Evolutionary conservation across 768 basidiomycete species (phyloP).

Genomic region (Fomitopsis serialis): DNA sequence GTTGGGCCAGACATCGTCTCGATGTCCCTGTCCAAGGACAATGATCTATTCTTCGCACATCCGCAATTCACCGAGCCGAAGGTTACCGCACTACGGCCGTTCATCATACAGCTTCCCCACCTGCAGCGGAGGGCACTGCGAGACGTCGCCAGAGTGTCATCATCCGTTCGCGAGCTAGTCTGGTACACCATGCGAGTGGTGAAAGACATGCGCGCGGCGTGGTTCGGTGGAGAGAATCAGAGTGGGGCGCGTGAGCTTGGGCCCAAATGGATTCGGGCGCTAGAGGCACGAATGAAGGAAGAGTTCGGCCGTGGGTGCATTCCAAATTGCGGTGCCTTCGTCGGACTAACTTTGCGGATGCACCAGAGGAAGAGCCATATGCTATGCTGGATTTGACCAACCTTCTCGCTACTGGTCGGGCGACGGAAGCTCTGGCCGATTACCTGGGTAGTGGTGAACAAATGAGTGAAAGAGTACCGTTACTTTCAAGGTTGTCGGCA

Average conservation of each 20-base stretch:
- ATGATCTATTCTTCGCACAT: conserved; percentile 40
- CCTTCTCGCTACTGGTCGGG: conserved; percentile 64
- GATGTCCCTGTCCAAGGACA: conserved; percentile 41
- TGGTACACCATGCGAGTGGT: conserved; percentile 69
- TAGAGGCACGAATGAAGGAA: conserved; percentile 60
- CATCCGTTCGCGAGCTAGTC: conserved; percentile 61
- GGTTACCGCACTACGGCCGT: conserved; percentile 35
- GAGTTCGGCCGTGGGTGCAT: conserved; percentile 54
- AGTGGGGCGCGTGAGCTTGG: conserved; percentile 71
- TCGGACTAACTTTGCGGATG: not conserved
- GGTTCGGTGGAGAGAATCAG: conserved; percentile 66
- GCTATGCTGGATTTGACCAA: conserved; percentile 67
- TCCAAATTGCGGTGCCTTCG: conserved; percentile 1
- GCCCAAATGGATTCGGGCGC: conserved; percentile 60
- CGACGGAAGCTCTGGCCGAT: conserved; percentile 67
- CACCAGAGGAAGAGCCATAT: conserved; percentile 51
- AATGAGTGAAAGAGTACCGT: conserved; percentile 73
- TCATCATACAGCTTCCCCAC: conserved; percentile 48
- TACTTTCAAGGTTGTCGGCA: not conserved
- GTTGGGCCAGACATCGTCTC: conserved; percentile 27
- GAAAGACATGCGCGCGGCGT: conserved; percentile 65
- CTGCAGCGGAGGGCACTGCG: conserved; percentile 51
- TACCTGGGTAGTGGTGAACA: conserved; percentile 75
- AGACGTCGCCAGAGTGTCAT: conserved; percentile 67
- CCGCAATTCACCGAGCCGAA: conserved; percentile 32